These are phyloP conservation scores for Ustilago nuda DNA, from an alignment of 1,284 basidiomycete species.

Conservation along the genomic window DNA sequence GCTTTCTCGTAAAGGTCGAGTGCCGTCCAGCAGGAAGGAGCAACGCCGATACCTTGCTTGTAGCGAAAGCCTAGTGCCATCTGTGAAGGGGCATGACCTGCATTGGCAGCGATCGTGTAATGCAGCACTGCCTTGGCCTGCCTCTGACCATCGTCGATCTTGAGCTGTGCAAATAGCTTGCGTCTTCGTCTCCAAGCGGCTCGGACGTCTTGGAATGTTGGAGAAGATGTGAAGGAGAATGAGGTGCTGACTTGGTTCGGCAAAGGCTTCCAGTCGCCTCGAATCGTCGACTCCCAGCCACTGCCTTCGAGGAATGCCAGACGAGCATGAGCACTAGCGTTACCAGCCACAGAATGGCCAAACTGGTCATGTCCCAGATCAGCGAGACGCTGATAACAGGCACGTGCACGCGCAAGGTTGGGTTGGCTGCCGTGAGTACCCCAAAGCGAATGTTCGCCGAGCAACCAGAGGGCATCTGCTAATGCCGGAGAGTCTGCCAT, in stretches of 20 bases:
- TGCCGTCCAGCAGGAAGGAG: constrained; percentile 75
- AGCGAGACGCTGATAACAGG: constrained; percentile 55
- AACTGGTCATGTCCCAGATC: constrained; percentile 36
- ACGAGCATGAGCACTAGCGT: constrained; percentile 64
- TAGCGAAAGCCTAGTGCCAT: constrained; percentile 95
- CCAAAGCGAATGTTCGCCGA: constrained; percentile 65
- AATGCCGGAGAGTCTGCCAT: constrained; percentile 13
- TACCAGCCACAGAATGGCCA: constrained; percentile 46
- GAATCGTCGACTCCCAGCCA: constrained; percentile 53
- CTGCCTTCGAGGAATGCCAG: constrained; percentile 64
- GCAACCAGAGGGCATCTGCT: constrained; percentile 66
- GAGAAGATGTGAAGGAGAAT: constrained; percentile 32
- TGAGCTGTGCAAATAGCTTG: constrained; percentile 44
- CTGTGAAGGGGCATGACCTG: constrained; percentile 85
- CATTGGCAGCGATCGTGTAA: constrained; percentile 91
- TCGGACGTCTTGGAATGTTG: constrained; percentile 30
- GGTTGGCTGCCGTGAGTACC: constrained; percentile 64
- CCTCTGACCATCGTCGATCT: constrained; percentile 45
- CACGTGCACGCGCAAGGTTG: constrained; percentile 52
- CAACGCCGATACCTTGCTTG: constrained; percentile 87
- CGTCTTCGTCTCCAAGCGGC: constrained; percentile 43
- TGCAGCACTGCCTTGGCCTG: constrained; percentile 80
- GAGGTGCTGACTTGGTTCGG: constrained; percentile 21
- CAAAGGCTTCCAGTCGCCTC: constrained; percentile 44
- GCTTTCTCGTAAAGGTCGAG: constrained; percentile 61